Percentiles rank a stretch among this genome's conserved stretches.
Evolutionary conservation across 208 protist species (phyloP).

Genomic region (Acanthamoeba lenticulata): DNA sequence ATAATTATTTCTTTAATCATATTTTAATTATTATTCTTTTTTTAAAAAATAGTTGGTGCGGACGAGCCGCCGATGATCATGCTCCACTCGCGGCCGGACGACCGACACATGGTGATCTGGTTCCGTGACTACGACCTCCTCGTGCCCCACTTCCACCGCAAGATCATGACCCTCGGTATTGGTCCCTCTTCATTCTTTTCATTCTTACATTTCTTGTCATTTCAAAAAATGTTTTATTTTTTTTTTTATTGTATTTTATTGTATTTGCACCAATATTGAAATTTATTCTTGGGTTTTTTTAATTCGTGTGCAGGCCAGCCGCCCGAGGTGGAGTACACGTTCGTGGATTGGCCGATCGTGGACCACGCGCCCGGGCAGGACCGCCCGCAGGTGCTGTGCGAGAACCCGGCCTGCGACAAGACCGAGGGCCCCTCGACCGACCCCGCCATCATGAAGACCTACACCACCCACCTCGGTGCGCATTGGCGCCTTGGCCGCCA

Average conservation of each 20-base stretch:
- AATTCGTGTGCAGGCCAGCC: not conserved
- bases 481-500: not conserved
- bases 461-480: not conserved
- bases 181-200: not conserved
- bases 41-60: not conserved
- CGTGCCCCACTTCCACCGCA: not conserved
- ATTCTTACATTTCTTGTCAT: not conserved
- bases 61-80: constrained; percentile 3
- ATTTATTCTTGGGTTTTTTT: not conserved
- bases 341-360: not conserved
- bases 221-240: not conserved
- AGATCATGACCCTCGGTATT: constrained; percentile 3
- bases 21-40: too few species aligned
- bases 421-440: not conserved
- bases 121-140: constrained; percentile 12
- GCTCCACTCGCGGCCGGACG: not conserved
- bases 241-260: not conserved
- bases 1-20: too few species aligned
- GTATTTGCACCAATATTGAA: not conserved
- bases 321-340: not conserved
- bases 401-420: not conserved
- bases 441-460: not conserved
- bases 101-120: not conserved
- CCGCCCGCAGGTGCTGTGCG: not conserved
- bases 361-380: not conserved